phyloP scores from a whole-genome alignment of 208 protist genomes.

The Wallacemonas sp. region DNA sequence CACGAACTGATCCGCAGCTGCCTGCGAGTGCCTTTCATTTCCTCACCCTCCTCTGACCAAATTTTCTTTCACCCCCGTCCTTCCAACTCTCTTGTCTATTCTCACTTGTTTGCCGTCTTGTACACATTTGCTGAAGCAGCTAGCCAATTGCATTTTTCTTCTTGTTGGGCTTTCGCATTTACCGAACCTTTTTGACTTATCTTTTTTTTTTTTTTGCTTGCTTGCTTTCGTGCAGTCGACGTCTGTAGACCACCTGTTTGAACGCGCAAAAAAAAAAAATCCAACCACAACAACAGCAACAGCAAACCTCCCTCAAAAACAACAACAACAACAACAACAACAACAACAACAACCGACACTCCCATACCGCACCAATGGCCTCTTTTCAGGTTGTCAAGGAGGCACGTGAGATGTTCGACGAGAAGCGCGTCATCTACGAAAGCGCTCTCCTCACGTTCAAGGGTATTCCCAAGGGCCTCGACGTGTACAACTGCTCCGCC shows the following conservation, averaged over 20 bases:
- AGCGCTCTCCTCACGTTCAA: constrained; percentile 40
- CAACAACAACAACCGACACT: not conserved
- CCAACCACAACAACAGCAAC: not conserved
- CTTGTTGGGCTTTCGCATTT: too few species aligned
- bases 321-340: not conserved
- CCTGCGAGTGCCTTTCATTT: too few species aligned
- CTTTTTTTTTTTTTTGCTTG: too few species aligned
- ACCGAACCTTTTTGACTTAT: too few species aligned
- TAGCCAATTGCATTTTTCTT: not conserved
- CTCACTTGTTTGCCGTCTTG: too few species aligned
- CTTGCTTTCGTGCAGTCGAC: not conserved
- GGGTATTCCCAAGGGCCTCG: constrained; percentile 34
- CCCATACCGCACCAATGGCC: not conserved
- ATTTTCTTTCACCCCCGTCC: too few species aligned
- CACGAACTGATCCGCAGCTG: too few species aligned
- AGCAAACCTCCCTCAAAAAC: not conserved
- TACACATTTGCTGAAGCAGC: too few species aligned
- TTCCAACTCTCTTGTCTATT: too few species aligned
- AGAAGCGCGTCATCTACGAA: constrained; percentile 35
- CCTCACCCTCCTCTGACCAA: too few species aligned
- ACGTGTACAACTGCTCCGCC: constrained; percentile 53
- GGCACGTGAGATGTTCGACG: constrained; percentile 12
- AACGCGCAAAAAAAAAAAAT: constrained; percentile 3
- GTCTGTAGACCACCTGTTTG: not conserved
- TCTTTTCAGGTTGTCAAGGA: constrained; percentile 22